Base-by-base conservation (phyloP, 1,139 yeast species). In the Sugiyamaella neomexicana region DNA sequence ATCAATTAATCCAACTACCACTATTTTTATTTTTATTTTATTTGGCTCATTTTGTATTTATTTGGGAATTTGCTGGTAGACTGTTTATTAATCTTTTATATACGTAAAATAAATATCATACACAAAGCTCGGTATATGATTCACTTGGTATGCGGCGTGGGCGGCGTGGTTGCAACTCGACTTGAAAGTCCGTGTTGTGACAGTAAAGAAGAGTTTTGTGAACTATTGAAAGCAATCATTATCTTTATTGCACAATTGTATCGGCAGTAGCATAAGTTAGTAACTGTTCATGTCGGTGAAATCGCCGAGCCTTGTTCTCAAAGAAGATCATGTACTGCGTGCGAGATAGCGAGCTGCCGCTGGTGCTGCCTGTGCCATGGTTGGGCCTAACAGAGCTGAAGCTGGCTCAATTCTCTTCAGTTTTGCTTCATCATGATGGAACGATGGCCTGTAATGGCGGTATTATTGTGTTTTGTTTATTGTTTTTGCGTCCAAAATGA, bases 51-150 rank as follows among this genome's bases (percentile, higher is more conserved):
- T 17, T 34, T 46, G 25, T 8, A 12, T 46, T 37, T 46, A 13
- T 13, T 47, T 39, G 31, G 40, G 49, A 31, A 45, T 20, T 45
- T 36, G 49, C 49, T 45, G 39, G 49, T 45, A 10, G 34, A 16
- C 37, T 27, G 36, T 6, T 36, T 32, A 44, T 12, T 44, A 31
- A 44, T 32, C 3, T 38, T 32, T 32, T 37, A 37, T 37, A 37
- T 37, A n/a, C n/a, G 16, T 38, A 38, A 38, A 38, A 12, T 17
- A 16, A 38, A 12, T 15, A 5, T 20, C 25, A 3, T 20, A 3
- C 5, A 20, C 25, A 5, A 20, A 20, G n/a, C n/a, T n/a, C n/a
- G n/a, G n/a, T n/a, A n/a, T n/a, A n/a, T n/a, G n/a, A n/a, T n/a
- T n/a, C n/a, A n/a, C n/a, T n/a, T n/a, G n/a, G n/a, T 20, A 20